A percentile compares a stretch with the other conserved stretches of the same genome.
Evolutionary conservation across 1,284 basidiomycete species (phyloP).

Genomic region (Papiliotrema flavescens): DNA sequence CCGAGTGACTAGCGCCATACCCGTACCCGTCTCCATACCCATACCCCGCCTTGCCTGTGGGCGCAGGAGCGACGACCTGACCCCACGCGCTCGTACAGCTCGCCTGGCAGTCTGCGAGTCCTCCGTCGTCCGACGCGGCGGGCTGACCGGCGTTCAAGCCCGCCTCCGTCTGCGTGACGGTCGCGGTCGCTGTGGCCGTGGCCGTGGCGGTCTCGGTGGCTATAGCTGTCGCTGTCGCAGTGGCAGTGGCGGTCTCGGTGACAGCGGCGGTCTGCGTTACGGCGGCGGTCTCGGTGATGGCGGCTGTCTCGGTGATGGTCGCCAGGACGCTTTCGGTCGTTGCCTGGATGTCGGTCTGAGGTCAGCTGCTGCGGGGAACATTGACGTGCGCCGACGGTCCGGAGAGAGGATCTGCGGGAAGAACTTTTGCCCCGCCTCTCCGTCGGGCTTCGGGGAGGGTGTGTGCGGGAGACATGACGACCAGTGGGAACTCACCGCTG

Average conservation of each 20-base stretch:
- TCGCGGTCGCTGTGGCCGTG: conserved; percentile 6
- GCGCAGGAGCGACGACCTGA: background rate
- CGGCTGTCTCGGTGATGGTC: too few relatives aligned
- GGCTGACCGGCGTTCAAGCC: background rate
- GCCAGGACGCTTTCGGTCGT: background rate
- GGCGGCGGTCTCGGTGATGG: background rate
- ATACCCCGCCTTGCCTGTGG: too few relatives aligned
- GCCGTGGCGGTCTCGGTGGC: conserved; percentile 4
- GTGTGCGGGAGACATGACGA: too few relatives aligned
- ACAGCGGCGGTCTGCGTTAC: background rate
- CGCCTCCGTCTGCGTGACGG: conserved; percentile 1
- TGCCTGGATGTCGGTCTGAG: conserved; percentile 1
- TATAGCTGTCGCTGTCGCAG: background rate
- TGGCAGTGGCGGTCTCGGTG: background rate
- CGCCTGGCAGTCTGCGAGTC: conserved; percentile 3
- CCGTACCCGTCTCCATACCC: too few relatives aligned
- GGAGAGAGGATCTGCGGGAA: too few relatives aligned
- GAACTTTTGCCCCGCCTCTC: too few relatives aligned
- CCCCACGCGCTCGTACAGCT: conserved; percentile 11
- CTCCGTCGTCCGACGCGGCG: background rate
- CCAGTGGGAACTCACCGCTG: conserved; percentile 1
- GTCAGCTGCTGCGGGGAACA: background rate
- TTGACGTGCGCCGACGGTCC: too few relatives aligned
- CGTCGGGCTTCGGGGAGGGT: too few relatives aligned
- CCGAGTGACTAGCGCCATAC: too few relatives aligned